These are phyloP conservation scores for Fusarium denticulatum DNA, from an alignment of 2,329 filamentous ascomycete genomes.

Conservation along the genomic window DNA sequence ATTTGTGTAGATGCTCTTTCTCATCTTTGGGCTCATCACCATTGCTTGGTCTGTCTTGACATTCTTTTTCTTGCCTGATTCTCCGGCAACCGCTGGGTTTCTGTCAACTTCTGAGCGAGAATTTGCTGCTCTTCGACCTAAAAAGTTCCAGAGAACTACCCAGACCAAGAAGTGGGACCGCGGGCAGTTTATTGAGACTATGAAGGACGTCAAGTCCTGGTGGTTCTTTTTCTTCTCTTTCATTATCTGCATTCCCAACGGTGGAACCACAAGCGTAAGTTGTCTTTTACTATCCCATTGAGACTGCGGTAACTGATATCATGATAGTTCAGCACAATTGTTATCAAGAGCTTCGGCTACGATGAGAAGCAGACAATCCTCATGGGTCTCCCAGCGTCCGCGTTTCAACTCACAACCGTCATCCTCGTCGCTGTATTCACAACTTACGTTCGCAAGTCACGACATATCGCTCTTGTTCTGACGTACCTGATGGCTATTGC, in stretches of 20 bases:
- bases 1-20: neutral
- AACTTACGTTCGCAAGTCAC: conserved; percentile 5
- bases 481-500: conserved; percentile 6
- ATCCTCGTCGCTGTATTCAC: conserved; percentile 1
- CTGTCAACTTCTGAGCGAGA: conserved; percentile 2
- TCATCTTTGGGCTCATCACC: conserved; percentile 6
- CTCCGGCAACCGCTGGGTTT: neutral
- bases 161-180: conserved; percentile 16
- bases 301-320: too few relatives aligned
- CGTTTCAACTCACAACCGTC: conserved; percentile 7
- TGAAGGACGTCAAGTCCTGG: conserved; percentile 8
- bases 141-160: conserved; percentile 19
- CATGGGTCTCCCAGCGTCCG: conserved; percentile 11
- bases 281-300: too few relatives aligned
- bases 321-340: conserved; percentile 7
- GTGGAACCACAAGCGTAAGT: neutral
- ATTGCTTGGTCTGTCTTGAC: conserved; percentile 4
- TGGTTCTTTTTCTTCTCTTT: conserved; percentile 22
- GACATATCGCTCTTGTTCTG: conserved; percentile 1
- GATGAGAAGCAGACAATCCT: conserved; percentile 15
- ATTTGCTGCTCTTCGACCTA: neutral
- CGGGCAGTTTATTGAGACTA: neutral
- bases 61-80: conserved; percentile 8
- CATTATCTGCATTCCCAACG: conserved; percentile 12
- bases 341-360: conserved; percentile 12